Percentiles rank a stretch among this genome's conserved stretches.
Conservation (phyloP, 768 basidiomycete species). For the Russula lepida region DNA sequence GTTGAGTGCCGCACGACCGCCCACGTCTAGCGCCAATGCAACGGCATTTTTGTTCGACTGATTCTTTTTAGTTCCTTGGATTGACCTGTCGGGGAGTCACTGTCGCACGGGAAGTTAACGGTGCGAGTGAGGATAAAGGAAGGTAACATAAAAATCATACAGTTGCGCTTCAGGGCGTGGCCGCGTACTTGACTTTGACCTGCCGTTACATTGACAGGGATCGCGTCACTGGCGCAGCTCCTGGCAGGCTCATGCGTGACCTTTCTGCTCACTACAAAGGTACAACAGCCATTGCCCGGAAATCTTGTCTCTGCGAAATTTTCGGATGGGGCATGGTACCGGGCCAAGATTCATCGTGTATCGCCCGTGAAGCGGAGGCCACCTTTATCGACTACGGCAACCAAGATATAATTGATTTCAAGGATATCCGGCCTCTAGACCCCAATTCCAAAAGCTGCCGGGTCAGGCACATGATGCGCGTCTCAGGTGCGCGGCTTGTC, state of each 20-base stretch:
- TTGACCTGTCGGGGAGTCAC: slow-evolving; percentile 12
- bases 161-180: slow-evolving; percentile 56
- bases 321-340: slow-evolving; percentile 92
- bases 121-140: background rate
- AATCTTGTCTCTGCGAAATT: slow-evolving; percentile 94
- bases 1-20: slow-evolving; percentile 61
- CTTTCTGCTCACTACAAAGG: slow-evolving; percentile 81
- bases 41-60: slow-evolving; percentile 29
- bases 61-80: slow-evolving; percentile 52
- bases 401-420: slow-evolving; percentile 77
- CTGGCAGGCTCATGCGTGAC: slow-evolving; percentile 94
- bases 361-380: slow-evolving; percentile 85
- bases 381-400: slow-evolving; percentile 96
- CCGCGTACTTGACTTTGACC: background rate
- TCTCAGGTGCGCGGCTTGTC: slow-evolving; percentile 49
- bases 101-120: background rate
- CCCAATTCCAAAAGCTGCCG: slow-evolving; percentile 78
- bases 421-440: slow-evolving; percentile 83
- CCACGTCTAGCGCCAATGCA: slow-evolving; percentile 37
- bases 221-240: slow-evolving; percentile 82
- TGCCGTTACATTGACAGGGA: slow-evolving; percentile 54
- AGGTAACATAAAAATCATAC: slow-evolving; percentile 34
- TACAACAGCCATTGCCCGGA: slow-evolving; percentile 51
- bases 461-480: slow-evolving; percentile 95
- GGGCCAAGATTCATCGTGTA: slow-evolving; percentile 81